Evolutionary conservation across 768 basidiomycete species (phyloP).

Genomic region (Trametes cubensis): DNA sequence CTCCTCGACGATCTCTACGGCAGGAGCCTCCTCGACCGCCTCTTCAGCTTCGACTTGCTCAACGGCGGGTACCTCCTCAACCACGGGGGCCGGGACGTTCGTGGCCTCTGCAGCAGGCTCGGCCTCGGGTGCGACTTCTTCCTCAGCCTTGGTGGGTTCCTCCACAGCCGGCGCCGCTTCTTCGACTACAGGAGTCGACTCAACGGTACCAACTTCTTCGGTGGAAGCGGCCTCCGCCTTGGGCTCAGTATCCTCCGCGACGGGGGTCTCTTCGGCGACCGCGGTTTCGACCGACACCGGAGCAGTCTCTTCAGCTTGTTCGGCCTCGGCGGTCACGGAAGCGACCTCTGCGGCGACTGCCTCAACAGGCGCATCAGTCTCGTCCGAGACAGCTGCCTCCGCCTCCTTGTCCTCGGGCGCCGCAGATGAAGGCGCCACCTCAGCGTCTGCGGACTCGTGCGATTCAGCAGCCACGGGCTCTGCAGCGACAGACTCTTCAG

Average conservation of each 20-base stretch:
- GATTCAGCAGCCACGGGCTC: neutral
- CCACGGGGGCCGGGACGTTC: no score
- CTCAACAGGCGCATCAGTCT: no score
- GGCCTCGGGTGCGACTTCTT: neutral
- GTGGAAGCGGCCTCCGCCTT: neutral
- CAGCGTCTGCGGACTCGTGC: neutral
- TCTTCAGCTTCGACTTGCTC: neutral
- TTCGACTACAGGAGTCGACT: neutral
- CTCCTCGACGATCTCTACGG: neutral
- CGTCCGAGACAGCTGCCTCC: no score
- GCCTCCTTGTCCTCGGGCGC: no score
- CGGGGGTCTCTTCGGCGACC: neutral
- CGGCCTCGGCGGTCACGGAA: neutral
- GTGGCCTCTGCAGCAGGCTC: neutral
- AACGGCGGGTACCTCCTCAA: no score
- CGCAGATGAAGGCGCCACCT: no score
- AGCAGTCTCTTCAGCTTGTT: neutral
- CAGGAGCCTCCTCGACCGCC: neutral
- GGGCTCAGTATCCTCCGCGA: neutral
- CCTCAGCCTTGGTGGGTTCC: neutral
- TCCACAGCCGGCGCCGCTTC: neutral
- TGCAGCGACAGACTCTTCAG: neutral
- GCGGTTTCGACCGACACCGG: neutral
- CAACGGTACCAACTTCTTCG: neutral
- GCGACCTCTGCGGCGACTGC: neutral